Conservation (phyloP, 495 filamentous ascomycete species). For the Astrocystis sublimbata region DNA sequence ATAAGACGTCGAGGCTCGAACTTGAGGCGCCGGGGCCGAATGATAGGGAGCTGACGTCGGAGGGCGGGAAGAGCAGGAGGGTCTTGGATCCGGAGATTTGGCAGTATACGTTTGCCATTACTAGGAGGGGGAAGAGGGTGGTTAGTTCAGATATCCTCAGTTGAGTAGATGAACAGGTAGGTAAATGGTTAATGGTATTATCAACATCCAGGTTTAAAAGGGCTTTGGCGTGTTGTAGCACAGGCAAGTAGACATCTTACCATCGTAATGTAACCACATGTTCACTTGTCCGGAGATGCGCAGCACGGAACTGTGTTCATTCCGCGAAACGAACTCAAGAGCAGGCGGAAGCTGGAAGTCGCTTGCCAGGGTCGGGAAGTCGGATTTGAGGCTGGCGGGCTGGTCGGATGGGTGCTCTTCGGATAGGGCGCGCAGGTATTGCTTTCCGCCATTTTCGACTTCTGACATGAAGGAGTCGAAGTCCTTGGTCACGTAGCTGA, state of each 20-base stretch:
- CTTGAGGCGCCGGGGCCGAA: conserved; percentile 79
- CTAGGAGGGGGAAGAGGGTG: conserved; percentile 44
- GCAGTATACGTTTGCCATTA: conserved; percentile 88
- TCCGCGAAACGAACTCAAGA: conserved; percentile 57
- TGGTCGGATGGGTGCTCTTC: conserved; percentile 63
- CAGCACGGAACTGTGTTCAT: conserved; percentile 77
- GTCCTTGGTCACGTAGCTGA: conserved; percentile 66
- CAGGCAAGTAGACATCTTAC: conserved; percentile 38
- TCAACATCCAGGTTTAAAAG: too few relatives aligned
- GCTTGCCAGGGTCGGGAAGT: conserved; percentile 67
- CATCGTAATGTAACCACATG: conserved; percentile 94
- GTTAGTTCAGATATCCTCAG: too few relatives aligned
- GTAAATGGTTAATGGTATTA: too few relatives aligned
- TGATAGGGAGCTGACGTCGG: conserved; percentile 66
- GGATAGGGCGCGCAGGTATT: conserved; percentile 79
- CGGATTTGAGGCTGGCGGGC: conserved; percentile 64
- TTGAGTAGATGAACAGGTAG: not conserved
- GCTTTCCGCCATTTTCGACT: conserved; percentile 56
- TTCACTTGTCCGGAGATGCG: conserved; percentile 78
- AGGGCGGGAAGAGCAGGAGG: conserved; percentile 75
- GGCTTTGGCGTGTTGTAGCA: too few relatives aligned
- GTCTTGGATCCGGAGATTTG: conserved; percentile 72
- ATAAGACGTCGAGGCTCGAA: conserved; percentile 71
- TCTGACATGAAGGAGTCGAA: conserved; percentile 70
- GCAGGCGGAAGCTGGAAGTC: conserved; percentile 73